Conservation (phyloP, 1,284 basidiomycete species). For the Ganoderma boninense region DNA sequence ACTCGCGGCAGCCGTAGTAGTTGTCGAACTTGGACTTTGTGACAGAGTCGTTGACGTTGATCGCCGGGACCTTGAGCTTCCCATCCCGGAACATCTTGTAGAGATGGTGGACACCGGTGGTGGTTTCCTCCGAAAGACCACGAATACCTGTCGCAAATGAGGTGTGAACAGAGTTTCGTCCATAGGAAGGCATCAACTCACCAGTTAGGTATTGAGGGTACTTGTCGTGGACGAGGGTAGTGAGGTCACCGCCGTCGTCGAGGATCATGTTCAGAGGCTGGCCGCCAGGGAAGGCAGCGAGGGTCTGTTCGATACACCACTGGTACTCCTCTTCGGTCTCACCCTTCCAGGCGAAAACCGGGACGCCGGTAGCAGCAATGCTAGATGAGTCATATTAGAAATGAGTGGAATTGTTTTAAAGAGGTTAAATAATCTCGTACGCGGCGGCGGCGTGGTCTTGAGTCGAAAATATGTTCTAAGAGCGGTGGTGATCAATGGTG, state of each 20-base stretch:
- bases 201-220: constrained; percentile 89
- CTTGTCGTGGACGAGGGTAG: constrained; percentile 95
- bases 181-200: constrained; percentile 41
- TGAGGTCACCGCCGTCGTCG: constrained; percentile 99
- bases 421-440: constrained; percentile 55
- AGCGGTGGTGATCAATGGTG: constrained; percentile 2
- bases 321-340: constrained; percentile 99
- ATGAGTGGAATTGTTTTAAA: background rate
- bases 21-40: constrained; percentile 99
- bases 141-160: constrained; percentile 68
- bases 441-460: constrained; percentile 99
- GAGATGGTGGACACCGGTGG: constrained; percentile 99
- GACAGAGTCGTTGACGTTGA: constrained; percentile 99
- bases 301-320: constrained; percentile 98
- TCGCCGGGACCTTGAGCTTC: constrained; percentile 96
- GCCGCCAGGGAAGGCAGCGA: constrained; percentile 82
- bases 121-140: constrained; percentile 99
- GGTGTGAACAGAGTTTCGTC: background rate
- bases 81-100: constrained; percentile 98
- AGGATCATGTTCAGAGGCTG: constrained; percentile 98
- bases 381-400: constrained; percentile 44
- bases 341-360: constrained; percentile 99
- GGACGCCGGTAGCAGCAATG: constrained; percentile 97
- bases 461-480: constrained; percentile 98
- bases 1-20: constrained; percentile 99